phyloP scores from a whole-genome alignment of 2,329 filamentous ascomycete genomes.

The Ophiobolus disseminans region DNA sequence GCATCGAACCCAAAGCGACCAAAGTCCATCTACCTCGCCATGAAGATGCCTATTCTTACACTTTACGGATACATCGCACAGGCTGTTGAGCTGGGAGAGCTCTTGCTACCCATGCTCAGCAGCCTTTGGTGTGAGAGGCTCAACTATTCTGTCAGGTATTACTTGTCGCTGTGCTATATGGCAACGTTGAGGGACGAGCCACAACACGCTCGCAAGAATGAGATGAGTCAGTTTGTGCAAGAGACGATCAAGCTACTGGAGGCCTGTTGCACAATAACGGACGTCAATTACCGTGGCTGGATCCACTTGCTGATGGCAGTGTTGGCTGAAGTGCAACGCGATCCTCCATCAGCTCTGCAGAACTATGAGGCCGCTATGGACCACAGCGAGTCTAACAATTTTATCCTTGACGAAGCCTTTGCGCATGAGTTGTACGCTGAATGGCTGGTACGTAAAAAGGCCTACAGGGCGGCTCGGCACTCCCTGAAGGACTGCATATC shows the following conservation, averaged over 20 bases:
- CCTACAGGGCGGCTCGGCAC: constrained; percentile 72
- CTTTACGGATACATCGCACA: constrained; percentile 54
- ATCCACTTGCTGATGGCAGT: constrained; percentile 73
- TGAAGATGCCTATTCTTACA: constrained; percentile 51
- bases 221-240: constrained; percentile 62
- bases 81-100: constrained; percentile 52
- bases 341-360: constrained; percentile 63
- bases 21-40: constrained; percentile 71
- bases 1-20: constrained; percentile 68
- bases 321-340: constrained; percentile 66
- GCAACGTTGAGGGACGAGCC: constrained; percentile 49
- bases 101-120: constrained; percentile 50
- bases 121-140: constrained; percentile 55
- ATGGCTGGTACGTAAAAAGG: constrained; percentile 70
- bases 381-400: constrained; percentile 71
- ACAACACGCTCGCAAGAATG: constrained; percentile 48
- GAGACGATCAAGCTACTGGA: constrained; percentile 67
- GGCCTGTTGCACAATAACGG: constrained; percentile 68
- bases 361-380: constrained; percentile 76
- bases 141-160: constrained; percentile 53
- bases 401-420: constrained; percentile 74
- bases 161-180: constrained; percentile 52
- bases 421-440: constrained; percentile 77
- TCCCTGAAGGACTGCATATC: constrained; percentile 71
- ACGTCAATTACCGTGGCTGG: constrained; percentile 76